Conservation (phyloP, 331 rosid genomes). For the Malus hybrid region DNA sequence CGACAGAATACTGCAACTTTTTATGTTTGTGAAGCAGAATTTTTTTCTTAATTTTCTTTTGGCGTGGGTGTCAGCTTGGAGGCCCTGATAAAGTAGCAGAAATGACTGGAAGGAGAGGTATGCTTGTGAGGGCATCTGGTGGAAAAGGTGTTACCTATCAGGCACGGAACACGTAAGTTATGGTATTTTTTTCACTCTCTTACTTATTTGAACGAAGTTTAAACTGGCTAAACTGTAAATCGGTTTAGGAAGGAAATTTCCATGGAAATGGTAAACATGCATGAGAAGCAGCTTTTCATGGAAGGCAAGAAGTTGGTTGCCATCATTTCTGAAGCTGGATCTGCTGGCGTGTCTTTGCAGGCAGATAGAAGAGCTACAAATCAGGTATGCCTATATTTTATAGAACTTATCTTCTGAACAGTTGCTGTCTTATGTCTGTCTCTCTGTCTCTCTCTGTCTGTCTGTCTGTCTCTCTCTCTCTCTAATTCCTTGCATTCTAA, state of each 20-base stretch:
- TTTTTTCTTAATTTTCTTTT: background rate
- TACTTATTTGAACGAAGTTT: background rate
- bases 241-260: constrained; percentile 63
- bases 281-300: constrained; percentile 87
- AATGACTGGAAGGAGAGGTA: constrained; percentile 89
- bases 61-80: constrained; percentile 53
- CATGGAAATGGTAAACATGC: constrained; percentile 94
- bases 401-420: background rate
- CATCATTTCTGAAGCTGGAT: constrained; percentile 90
- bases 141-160: constrained; percentile 87
- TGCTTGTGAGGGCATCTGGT: constrained; percentile 77
- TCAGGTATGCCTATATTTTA: constrained; percentile 44
- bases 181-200: background rate
- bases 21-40: background rate
- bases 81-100: constrained; percentile 87
- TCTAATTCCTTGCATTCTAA: background rate
- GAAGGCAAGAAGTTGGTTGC: constrained; percentile 81
- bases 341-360: constrained; percentile 95
- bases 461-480: too few relatives aligned
- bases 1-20: background rate
- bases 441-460: too few relatives aligned
- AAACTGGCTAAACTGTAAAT: constrained; percentile 7
- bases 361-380: constrained; percentile 81
- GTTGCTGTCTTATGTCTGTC: background rate
- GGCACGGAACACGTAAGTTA: constrained; percentile 78